Conservation (phyloP, 495 filamentous ascomycete species). For the Podospora comata region DNA sequence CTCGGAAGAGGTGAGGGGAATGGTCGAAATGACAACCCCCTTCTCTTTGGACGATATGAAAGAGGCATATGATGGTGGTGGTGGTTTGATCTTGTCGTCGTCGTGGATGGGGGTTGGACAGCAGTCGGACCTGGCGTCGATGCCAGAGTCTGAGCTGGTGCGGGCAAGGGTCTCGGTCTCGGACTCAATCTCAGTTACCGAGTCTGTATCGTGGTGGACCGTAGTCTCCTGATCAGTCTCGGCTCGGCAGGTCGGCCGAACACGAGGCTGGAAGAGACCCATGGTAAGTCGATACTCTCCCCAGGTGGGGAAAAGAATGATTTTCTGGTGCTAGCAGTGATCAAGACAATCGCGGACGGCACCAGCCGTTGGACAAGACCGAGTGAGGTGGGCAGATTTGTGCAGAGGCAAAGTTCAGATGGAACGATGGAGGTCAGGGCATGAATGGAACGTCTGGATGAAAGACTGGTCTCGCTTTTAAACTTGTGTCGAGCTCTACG, state of each 20-base stretch:
- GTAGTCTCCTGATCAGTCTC: neutral
- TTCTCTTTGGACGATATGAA: neutral
- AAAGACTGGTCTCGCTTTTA: neutral
- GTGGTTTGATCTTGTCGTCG: neutral
- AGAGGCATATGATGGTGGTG: constrained; percentile 2
- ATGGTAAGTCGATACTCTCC: neutral
- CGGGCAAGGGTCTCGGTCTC: neutral
- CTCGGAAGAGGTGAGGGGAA: neutral
- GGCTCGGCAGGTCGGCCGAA: neutral
- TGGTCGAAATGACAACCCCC: neutral
- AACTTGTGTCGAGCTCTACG: neutral
- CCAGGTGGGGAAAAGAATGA: neutral
- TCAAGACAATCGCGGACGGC: neutral
- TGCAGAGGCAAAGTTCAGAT: neutral
- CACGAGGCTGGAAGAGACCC: neutral
- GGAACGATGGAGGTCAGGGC: neutral
- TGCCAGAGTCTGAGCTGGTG: neutral
- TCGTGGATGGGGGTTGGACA: neutral
- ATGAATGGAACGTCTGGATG: neutral
- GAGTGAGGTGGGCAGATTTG: neutral
- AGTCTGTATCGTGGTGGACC: neutral
- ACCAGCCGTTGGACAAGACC: neutral
- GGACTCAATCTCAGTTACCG: neutral
- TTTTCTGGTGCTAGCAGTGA: too few relatives aligned
- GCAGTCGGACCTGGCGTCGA: neutral